Percentiles rank a stretch among this genome's conserved stretches.
These are phyloP conservation scores for Cyberlindnera petersonii DNA, from an alignment of 805 yeast species.

Conservation along the genomic window DNA sequence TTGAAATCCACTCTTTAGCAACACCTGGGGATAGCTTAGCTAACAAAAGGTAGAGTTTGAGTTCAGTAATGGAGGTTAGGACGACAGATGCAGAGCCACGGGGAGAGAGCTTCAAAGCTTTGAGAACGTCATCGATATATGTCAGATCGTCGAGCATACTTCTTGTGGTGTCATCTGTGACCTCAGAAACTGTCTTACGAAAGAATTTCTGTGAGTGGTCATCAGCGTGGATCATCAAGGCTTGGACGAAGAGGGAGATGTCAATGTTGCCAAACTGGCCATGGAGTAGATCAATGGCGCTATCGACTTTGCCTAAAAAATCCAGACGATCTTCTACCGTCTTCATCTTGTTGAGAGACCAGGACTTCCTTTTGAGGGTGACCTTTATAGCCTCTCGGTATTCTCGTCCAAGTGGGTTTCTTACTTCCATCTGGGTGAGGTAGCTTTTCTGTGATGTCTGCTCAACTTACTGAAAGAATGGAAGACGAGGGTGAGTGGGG, in stretches of 20 bases:
- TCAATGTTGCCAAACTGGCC: background rate
- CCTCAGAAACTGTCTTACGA: background rate
- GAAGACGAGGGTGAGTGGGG: too few species aligned
- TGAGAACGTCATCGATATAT: background rate
- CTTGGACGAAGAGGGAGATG: background rate
- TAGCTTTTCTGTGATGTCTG: too few species aligned
- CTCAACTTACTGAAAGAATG: too few species aligned
- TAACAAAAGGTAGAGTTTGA: background rate
- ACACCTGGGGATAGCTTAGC: background rate
- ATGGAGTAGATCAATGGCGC: background rate
- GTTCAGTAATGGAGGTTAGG: background rate
- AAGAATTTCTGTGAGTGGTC: constrained; percentile 4
- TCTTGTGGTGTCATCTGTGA: background rate
- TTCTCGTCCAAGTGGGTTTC: too few species aligned
- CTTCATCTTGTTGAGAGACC: constrained; percentile 9
- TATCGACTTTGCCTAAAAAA: background rate
- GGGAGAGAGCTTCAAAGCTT: too few species aligned
- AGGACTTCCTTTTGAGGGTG: too few species aligned
- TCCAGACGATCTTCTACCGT: constrained; percentile 1
- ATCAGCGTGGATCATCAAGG: constrained; percentile 2
- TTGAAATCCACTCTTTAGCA: background rate
- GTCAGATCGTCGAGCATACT: too few species aligned
- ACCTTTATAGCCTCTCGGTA: too few species aligned
- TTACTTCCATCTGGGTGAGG: too few species aligned
- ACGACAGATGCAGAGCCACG: too few species aligned